Evolutionary conservation across 2,329 filamentous ascomycete genomes (phyloP).

Genomic region (Fusarium euwallaceae): DNA sequence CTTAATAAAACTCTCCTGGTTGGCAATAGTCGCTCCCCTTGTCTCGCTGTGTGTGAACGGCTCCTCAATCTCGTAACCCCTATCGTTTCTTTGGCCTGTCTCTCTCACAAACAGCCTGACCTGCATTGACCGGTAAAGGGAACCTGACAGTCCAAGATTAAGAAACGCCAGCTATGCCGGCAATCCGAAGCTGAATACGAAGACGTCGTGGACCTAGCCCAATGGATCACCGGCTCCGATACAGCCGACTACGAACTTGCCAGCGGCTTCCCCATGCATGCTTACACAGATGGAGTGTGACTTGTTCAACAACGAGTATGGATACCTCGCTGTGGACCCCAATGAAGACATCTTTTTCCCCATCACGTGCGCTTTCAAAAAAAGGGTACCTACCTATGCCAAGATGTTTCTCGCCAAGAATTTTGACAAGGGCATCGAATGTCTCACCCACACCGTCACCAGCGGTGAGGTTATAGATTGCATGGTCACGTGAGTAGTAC

Average conservation of each 20-base stretch:
- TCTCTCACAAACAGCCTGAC: no score
- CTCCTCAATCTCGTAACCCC: no score
- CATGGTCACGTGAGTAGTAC: not conserved
- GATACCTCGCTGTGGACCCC: not conserved
- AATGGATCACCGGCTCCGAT: no score
- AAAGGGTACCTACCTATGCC: conserved; percentile 17
- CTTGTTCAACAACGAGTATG: not conserved
- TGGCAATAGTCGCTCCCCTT: not conserved
- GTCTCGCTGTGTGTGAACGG: not conserved
- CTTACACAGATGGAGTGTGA: not conserved
- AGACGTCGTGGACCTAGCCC: no score
- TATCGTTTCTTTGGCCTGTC: no score
- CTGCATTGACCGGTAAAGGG: no score
- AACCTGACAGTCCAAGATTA: no score
- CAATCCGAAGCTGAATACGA: no score
- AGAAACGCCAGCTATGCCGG: no score
- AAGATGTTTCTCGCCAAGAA: conserved; percentile 49
- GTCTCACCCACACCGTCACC: conserved; percentile 6
- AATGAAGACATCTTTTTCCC: conserved; percentile 44
- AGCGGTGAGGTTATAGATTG: not conserved
- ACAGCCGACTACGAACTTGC: not conserved
- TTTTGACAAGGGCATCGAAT: conserved; percentile 36
- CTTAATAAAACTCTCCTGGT: not conserved
- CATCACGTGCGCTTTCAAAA: conserved; percentile 47
- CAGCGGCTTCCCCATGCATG: not conserved